A percentile compares a stretch with the other conserved stretches of the same genome.
These are phyloP conservation scores for Rhinocladiella similis DNA, from an alignment of 2,329 filamentous ascomycete species.

Conservation along the genomic window DNA sequence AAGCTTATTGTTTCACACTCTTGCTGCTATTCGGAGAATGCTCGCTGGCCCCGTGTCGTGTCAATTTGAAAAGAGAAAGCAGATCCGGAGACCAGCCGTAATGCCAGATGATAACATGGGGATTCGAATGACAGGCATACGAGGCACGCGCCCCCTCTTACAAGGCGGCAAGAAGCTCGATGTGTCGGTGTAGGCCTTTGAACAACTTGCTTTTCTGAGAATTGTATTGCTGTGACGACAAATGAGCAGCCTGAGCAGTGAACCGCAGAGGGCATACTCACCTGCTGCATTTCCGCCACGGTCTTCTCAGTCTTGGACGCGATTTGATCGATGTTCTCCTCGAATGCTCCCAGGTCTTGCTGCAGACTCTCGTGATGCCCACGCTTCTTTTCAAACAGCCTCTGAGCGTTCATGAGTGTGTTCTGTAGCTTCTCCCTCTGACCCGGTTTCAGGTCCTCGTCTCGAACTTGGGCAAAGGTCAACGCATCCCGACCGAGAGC, in stretches of 20 bases:
- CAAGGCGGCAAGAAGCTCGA: slow-evolving; percentile 18
- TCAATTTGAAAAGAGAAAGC: too few species aligned
- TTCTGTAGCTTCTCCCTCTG: slow-evolving; percentile 12
- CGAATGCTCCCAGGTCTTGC: slow-evolving; percentile 9
- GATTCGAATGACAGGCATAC: too few species aligned
- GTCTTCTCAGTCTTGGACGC: slow-evolving; percentile 15
- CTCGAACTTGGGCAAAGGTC: slow-evolving; percentile 4
- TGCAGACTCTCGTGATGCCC: slow-evolving; percentile 4
- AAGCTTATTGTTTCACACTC: background rate
- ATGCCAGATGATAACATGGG: too few species aligned
- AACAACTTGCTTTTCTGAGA: slow-evolving; percentile 19
- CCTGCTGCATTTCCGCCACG: slow-evolving; percentile 20
- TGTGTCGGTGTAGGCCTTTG: slow-evolving; percentile 16
- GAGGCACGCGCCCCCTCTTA: background rate
- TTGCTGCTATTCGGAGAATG: too few species aligned
- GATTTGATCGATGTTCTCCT: slow-evolving; percentile 12
- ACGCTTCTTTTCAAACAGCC: background rate
- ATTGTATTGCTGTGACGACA: slow-evolving; percentile 16
- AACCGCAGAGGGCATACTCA: background rate
- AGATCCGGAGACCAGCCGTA: too few species aligned
- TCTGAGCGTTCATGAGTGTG: slow-evolving; percentile 4
- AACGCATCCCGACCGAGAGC: slow-evolving; percentile 19
- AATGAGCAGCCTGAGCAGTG: too few species aligned
- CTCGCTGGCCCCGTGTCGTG: too few species aligned
- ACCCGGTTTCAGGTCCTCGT: slow-evolving; percentile 12